A percentile compares a stretch with the other conserved stretches of the same genome.
These are phyloP conservation scores for Moricandia moricandioides DNA, from an alignment of 345 rosid species.

Conservation along the genomic window DNA sequence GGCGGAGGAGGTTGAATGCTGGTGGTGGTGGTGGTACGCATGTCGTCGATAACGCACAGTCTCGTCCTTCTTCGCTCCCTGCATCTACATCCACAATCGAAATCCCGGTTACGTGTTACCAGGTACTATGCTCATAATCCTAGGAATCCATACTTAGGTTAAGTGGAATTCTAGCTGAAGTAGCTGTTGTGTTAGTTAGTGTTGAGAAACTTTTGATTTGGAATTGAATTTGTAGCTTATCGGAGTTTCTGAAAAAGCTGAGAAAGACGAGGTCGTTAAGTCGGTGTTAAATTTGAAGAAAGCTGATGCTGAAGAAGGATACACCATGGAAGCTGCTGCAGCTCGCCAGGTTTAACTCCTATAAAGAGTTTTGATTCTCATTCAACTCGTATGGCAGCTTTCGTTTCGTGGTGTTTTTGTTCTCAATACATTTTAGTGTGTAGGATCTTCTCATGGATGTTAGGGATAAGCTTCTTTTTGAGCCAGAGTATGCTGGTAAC, in stretches of 20 bases:
- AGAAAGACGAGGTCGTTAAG: conserved; percentile 93
- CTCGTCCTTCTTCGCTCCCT: conserved; percentile 29
- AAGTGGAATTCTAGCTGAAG: conserved; percentile 1
- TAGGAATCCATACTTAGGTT: not conserved
- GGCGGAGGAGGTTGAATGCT: conserved; percentile 35
- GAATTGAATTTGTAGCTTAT: conserved; percentile 53
- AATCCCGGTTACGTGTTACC: conserved; percentile 74
- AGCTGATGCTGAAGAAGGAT: conserved; percentile 83
- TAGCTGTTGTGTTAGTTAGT: not conserved
- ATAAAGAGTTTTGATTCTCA: too few species aligned
- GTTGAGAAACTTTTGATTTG: not conserved
- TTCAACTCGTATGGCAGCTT: not conserved
- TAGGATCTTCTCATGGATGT: conserved; percentile 90
- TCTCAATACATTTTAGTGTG: conserved; percentile 6
- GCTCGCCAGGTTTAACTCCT: conserved; percentile 68
- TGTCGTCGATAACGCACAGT: conserved; percentile 47
- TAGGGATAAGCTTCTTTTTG: conserved; percentile 94
- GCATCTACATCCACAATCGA: conserved; percentile 44
- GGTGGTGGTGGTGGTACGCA: conserved; percentile 39
- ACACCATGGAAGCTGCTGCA: conserved; percentile 63
- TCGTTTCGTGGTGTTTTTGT: not conserved
- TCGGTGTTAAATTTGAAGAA: conserved; percentile 70
- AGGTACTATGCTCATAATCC: conserved; percentile 41
- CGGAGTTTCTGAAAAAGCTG: conserved; percentile 71
- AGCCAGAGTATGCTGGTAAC: conserved; percentile 91